Base-by-base conservation (phyloP, 306 rosid species). In the Acacia crassicarpa region DNA sequence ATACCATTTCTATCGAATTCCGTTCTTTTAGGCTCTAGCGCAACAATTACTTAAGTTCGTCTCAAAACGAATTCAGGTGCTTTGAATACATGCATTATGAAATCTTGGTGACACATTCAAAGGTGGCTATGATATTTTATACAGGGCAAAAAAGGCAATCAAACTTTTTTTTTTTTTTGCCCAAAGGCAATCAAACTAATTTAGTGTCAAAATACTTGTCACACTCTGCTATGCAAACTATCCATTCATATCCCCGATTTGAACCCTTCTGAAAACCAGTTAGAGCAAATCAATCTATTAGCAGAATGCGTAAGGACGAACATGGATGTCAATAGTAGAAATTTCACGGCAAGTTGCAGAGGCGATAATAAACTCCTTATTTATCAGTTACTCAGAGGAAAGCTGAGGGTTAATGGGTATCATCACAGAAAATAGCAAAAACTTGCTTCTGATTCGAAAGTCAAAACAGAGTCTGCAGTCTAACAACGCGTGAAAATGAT, bases 361-460 rank as follows among this genome's bases (percentile, higher is more conserved):
- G 38, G 20, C 4, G 38, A 62, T 27, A 14, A 27, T 27, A 62
- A 12, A 62, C 19, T 27, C 8, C 67, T 13, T 62, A 62, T 25
- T 25, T 27, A 62, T 62, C 19, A 9, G 35, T 25, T 27, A 27
- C 27, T 27, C 20, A 25, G 30, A 62, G 20, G 67, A 27, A 62
- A 30, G 63, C 14, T 56, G 13, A 8, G 63, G 63, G 13, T 56
- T 56, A n/a, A n/a, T 56, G 63, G 63, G 5, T n/a, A 30, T 43
- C 35, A 30, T 38, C 49, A 72, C 13, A 77, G 44, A 76, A 67
- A 27, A 25, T 71, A 80, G 51, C 80, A 65, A 71, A 27, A 82
- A 35, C 53, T 53, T 41, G 48, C 40, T 70, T 82, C 78, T 16
- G 65, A 22, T 65, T 45, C 30, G 16, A 78, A 72, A 27, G 58